Evolutionary conservation across 306 rosid genomes (phyloP).

Genomic region (cucumber (Cucumis sativus)): DNA sequence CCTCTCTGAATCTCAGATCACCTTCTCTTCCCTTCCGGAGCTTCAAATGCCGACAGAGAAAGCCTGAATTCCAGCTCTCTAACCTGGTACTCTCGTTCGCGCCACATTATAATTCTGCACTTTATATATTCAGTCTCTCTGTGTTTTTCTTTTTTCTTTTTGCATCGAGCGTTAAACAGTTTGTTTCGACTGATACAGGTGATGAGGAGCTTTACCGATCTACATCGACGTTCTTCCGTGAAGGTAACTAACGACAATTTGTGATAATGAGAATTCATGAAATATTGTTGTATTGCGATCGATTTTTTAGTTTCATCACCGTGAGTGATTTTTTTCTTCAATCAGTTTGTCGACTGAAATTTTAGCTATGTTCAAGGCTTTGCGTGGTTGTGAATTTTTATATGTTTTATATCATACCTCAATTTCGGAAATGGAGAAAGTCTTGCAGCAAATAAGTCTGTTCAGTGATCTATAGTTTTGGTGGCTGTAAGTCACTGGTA

Average conservation of each 20-base stretch:
- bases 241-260: slow-evolving; percentile 33
- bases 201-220: slow-evolving; percentile 21
- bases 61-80: slow-evolving; percentile 9
- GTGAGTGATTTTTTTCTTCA: background rate
- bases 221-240: slow-evolving; percentile 31
- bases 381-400: background rate
- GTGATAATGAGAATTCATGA: background rate
- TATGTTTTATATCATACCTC: background rate
- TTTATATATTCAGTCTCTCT: background rate
- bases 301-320: background rate
- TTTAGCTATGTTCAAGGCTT: background rate
- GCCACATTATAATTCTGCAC: background rate
- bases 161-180: background rate
- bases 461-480: background rate
- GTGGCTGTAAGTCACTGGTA: background rate
- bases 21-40: slow-evolving; percentile 31
- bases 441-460: background rate
- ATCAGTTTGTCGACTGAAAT: background rate
- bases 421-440: background rate
- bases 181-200: slow-evolving; percentile 22
- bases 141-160: background rate
- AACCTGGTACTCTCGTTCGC: slow-evolving; percentile 27
- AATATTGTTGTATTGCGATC: background rate
- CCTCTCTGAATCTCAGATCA: slow-evolving; percentile 32
- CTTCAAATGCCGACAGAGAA: slow-evolving; percentile 24